Evolutionary conservation across 2,329 filamentous ascomycete genomes (phyloP).

Genomic region (Pseudopyricularia javanii): DNA sequence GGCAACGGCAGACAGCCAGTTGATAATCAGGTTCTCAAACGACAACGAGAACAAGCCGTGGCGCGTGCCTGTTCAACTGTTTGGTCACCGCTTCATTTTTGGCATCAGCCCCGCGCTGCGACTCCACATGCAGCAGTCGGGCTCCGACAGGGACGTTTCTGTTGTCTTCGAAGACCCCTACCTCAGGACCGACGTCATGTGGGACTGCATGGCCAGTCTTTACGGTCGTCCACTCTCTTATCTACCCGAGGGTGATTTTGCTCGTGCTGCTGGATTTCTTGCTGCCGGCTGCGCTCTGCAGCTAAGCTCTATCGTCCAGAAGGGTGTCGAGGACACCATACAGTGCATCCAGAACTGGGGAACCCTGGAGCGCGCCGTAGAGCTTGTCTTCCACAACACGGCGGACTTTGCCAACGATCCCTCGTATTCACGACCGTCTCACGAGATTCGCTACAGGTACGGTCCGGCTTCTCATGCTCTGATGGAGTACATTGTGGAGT

Average conservation of each 20-base stretch:
- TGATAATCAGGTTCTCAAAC: slow-evolving; percentile 6
- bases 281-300: background rate
- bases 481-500: slow-evolving; percentile 42
- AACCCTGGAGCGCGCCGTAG: slow-evolving; percentile 8
- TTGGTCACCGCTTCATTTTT: slow-evolving; percentile 9
- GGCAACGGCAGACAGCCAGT: slow-evolving; percentile 8
- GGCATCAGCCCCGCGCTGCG: slow-evolving; percentile 9
- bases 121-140: background rate
- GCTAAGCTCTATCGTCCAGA: background rate
- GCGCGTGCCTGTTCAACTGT: slow-evolving; percentile 4
- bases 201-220: slow-evolving; percentile 8
- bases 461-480: slow-evolving; percentile 42
- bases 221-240: slow-evolving; percentile 8
- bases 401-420: slow-evolving; percentile 8
- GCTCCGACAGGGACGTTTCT: background rate
- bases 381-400: slow-evolving; percentile 13
- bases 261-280: background rate
- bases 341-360: slow-evolving; percentile 7
- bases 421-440: slow-evolving; percentile 13
- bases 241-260: background rate
- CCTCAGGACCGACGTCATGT: slow-evolving; percentile 4
- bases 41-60: background rate
- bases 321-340: slow-evolving; percentile 4
- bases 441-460: slow-evolving; percentile 29
- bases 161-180: slow-evolving; percentile 6